Evolutionary conservation across 345 rosid species (phyloP).

Genomic region (Citrus reticulata): DNA sequence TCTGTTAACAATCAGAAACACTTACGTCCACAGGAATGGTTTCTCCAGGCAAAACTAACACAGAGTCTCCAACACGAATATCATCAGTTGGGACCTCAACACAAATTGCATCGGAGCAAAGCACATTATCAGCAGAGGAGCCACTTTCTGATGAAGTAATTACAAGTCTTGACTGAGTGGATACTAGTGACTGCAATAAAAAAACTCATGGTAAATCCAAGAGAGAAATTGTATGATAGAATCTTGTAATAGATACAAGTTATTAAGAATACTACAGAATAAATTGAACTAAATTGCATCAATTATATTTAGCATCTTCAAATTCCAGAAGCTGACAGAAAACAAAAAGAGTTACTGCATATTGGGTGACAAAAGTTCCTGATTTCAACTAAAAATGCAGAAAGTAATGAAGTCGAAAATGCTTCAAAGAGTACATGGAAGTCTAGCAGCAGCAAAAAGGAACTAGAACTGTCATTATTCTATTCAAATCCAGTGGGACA

Average conservation of each 20-base stretch:
- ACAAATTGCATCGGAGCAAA: conserved; percentile 78
- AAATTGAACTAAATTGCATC: neutral
- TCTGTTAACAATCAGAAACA: conserved; percentile 14
- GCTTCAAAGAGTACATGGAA: neutral
- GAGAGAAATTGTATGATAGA: neutral
- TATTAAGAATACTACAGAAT: neutral
- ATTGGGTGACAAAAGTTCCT: neutral
- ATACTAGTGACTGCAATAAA: conserved; percentile 75
- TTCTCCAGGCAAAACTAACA: conserved; percentile 93
- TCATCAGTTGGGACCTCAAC: conserved; percentile 82
- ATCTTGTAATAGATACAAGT: neutral
- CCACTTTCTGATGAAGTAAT: conserved; percentile 70
- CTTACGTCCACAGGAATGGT: conserved; percentile 94
- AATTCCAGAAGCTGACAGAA: neutral
- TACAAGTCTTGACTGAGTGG: conserved; percentile 85
- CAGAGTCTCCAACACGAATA: conserved; percentile 79
- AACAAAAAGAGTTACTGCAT: neutral
- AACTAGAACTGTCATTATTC: neutral
- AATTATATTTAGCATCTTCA: neutral
- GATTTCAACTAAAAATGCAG: neutral
- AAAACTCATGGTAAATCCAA: conserved; percentile 10
- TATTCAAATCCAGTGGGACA: neutral
- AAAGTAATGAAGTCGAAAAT: neutral
- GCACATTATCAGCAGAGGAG: conserved; percentile 52
- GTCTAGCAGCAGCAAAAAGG: neutral